phyloP scores from a whole-genome alignment of 257 asterid genomes.

The Echium plantagineum region DNA sequence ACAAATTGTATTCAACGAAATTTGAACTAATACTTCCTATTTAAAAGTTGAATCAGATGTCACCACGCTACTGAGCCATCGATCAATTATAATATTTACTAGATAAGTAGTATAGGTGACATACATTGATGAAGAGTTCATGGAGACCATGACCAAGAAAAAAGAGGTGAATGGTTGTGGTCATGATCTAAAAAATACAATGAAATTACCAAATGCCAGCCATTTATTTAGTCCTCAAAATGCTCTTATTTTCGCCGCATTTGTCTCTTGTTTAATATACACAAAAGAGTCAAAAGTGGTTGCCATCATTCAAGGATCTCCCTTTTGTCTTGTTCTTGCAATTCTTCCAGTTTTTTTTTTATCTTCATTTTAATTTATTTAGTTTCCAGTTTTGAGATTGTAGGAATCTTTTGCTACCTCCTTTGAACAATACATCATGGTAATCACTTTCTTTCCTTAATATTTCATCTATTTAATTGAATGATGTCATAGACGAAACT shows the following conservation, averaged over 20 bases:
- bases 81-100: too few relatives aligned
- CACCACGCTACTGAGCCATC: too few relatives aligned
- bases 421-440: conserved; percentile 34
- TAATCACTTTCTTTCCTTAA: conserved; percentile 5
- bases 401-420: background rate
- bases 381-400: too few relatives aligned
- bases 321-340: conserved; percentile 12
- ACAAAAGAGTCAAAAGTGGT: conserved; percentile 7
- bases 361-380: conserved; percentile 3
- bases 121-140: conserved; percentile 6
- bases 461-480: background rate
- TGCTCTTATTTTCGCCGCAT: conserved; percentile 23
- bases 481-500: too few relatives aligned
- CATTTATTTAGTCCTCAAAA: conserved; percentile 20
- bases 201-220: conserved; percentile 19
- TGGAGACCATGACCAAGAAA: conserved; percentile 7
- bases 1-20: too few relatives aligned
- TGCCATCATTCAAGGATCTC: conserved; percentile 28
- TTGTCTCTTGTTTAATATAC: conserved; percentile 28
- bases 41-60: too few relatives aligned
- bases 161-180: conserved; percentile 21
- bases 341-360: conserved; percentile 8
- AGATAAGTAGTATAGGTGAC: too few relatives aligned
- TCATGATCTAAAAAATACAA: conserved; percentile 17
- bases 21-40: too few relatives aligned